Base-by-base conservation (phyloP, 768 basidiomycete genomes). In the Panellus pusillus region DNA sequence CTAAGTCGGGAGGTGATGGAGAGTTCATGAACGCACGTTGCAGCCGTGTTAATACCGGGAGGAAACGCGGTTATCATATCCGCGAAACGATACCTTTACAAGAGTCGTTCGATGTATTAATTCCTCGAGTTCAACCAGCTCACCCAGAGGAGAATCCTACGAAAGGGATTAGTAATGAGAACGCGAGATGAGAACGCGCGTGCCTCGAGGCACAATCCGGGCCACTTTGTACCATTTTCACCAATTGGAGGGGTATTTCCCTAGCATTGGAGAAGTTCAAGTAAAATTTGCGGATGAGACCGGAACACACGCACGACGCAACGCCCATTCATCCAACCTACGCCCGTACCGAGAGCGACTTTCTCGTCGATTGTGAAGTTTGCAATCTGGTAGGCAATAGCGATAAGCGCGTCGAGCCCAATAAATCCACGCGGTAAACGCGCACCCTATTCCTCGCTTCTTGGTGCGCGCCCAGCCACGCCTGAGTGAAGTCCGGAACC, bases 11-110 rank as follows among this genome's bases (percentile, higher is more conserved):
- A 27, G 7, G 32, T 32, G 27, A 24, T 24, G 20, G 6, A 13
- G 36, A 38, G 0, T 19, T 27, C 13, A 42, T 29, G 15, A 24
- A 72, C 82, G 62, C 68, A 93, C 78, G 94, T 91, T 6, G 91
- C 77, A 5, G 91, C 95, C 0, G 84, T 76, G 49, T 89, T 93
- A 60, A 97, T 75, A 0, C 83, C 89, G n/a, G 93, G 79, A 0
- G 95, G 93, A 72, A 93, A 95, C 0, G 81, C 81, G 3, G 87
- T 87, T 6, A 83, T 83, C 31, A 79, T 83, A 65, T 94, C 87
- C 0, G 82, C 81, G 59, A 78, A 74, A 42, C 93, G 87, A 17
- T 95, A 83, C 3, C 93, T 93, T 91, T 12, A 36, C 18, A 7
- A 38, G 37, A 28, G 49, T 12, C 31, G 20, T 29, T 35, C 32